phyloP scores from a whole-genome alignment of 352 stramenopile genomes.

The Pythium inflatum region DNA sequence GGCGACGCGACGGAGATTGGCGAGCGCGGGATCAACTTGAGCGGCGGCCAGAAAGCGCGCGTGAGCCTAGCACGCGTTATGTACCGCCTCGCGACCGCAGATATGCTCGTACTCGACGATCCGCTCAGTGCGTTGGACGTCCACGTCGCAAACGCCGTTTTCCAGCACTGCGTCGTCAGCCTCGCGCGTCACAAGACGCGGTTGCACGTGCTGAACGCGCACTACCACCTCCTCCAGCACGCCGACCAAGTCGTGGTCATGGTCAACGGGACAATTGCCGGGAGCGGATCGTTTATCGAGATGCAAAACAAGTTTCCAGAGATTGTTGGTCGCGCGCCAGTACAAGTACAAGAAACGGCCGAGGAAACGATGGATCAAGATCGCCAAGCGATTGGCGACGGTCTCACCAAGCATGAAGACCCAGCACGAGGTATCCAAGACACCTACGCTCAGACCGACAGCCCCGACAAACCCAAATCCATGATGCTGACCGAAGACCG shows the following conservation, averaged over 20 bases:
- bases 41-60: slow-evolving; percentile 39
- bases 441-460: neutral
- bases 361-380: neutral
- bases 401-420: too few relatives aligned
- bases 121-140: slow-evolving; percentile 40
- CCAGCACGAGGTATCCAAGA: neutral
- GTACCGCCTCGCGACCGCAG: slow-evolving; percentile 29
- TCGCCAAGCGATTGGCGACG: too few relatives aligned
- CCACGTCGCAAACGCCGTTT: slow-evolving; percentile 41
- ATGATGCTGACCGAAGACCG: slow-evolving; percentile 80
- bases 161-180: slow-evolving; percentile 32
- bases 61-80: slow-evolving; percentile 36
- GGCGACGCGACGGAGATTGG: slow-evolving; percentile 75
- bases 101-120: slow-evolving; percentile 48
- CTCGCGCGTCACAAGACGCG: slow-evolving; percentile 42
- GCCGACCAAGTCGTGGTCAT: slow-evolving; percentile 41
- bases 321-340: neutral
- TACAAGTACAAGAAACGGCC: neutral
- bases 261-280: slow-evolving; percentile 49
- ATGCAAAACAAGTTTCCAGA: slow-evolving; percentile 37
- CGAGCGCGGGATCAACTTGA: slow-evolving; percentile 49
- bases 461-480: slow-evolving; percentile 41
- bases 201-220: slow-evolving; percentile 82
- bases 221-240: slow-evolving; percentile 32
- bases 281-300: slow-evolving; percentile 34